Conservation (phyloP, 306 rosid genomes). For the Cotoneaster glaucophyllus region DNA sequence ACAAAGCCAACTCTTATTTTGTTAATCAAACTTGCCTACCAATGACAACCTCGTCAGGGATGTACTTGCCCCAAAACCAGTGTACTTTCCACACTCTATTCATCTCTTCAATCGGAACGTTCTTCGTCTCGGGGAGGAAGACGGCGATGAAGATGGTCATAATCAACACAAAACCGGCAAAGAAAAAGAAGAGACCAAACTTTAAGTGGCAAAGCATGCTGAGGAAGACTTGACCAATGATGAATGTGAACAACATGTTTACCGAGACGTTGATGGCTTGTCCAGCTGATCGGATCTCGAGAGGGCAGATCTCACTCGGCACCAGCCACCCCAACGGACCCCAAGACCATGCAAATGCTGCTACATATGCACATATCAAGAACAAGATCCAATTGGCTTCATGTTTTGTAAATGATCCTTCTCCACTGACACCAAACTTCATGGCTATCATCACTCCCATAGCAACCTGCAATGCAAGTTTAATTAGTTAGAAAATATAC, state of each 20-base stretch:
- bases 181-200: slow-evolving; percentile 51
- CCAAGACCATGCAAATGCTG: slow-evolving; percentile 80
- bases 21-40: no score
- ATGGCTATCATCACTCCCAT: background rate
- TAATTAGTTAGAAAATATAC: background rate
- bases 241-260: slow-evolving; percentile 65
- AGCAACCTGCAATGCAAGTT: background rate
- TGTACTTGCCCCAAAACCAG: slow-evolving; percentile 41
- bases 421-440: background rate
- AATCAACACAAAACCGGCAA: slow-evolving; percentile 39
- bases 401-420: background rate
- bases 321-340: slow-evolving; percentile 78
- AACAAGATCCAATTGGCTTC: slow-evolving; percentile 7
- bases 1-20: no score
- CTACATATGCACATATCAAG: slow-evolving; percentile 45
- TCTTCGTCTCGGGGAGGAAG: slow-evolving; percentile 61
- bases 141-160: slow-evolving; percentile 52
- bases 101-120: slow-evolving; percentile 76
- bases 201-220: background rate
- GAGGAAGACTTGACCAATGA: slow-evolving; percentile 46
- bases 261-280: slow-evolving; percentile 51
- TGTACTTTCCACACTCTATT: slow-evolving; percentile 41
- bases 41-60: background rate
- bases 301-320: slow-evolving; percentile 62
- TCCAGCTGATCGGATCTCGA: slow-evolving; percentile 59